Evolutionary conservation across 495 filamentous ascomycete species (phyloP).

Genomic region (Antarctomyces pellizariae): DNA sequence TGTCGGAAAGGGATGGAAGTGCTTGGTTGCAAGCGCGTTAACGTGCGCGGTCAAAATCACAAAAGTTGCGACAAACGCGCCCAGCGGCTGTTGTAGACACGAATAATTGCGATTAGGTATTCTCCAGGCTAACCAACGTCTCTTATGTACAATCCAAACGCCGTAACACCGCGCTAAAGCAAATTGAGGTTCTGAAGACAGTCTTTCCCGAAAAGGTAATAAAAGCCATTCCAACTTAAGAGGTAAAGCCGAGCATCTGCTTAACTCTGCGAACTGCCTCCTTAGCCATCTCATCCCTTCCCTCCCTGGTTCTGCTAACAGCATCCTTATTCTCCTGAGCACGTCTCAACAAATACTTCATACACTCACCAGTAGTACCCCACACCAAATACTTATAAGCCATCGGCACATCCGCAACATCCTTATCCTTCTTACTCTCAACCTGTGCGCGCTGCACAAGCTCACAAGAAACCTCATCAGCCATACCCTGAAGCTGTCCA

Average conservation of each 20-base stretch:
- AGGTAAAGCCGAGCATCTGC: constrained; percentile 14
- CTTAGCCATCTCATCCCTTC: constrained; percentile 43
- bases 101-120: too few species aligned
- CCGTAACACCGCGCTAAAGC: too few species aligned
- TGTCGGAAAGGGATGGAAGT: too few species aligned
- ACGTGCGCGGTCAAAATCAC: too few species aligned
- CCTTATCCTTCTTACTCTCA: constrained; percentile 10
- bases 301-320: constrained; percentile 50
- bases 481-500: constrained; percentile 91
- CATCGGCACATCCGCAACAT: constrained; percentile 22
- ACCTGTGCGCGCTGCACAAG: constrained; percentile 32
- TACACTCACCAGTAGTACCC: constrained; percentile 78
- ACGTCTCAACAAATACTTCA: constrained; percentile 71
- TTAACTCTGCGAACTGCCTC: constrained; percentile 45
- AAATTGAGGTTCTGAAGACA: too few species aligned
- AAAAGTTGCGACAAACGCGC: too few species aligned
- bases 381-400: constrained; percentile 83
- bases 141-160: too few species aligned
- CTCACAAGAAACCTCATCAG: constrained; percentile 77
- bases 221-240: too few species aligned
- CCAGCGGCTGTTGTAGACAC: too few species aligned
- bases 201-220: too few species aligned
- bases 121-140: too few species aligned
- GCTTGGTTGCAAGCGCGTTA: too few species aligned
- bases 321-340: constrained; percentile 88